phyloP scores from a whole-genome alignment of 495 filamentous ascomycete genomes.

The Aspergillus bridgeri region DNA sequence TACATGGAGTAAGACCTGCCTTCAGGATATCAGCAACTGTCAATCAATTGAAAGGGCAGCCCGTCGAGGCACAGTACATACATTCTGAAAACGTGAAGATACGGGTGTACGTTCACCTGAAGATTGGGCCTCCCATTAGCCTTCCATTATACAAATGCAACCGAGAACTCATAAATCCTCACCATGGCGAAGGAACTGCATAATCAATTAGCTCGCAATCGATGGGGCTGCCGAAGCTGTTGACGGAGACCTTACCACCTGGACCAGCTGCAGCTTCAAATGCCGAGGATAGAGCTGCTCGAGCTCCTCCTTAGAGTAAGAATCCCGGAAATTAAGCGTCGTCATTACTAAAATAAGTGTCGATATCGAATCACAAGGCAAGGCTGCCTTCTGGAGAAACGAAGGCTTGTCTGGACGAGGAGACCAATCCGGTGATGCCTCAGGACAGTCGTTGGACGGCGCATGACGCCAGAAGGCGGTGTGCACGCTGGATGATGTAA shows the following conservation, averaged over 20 bases:
- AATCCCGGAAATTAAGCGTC: slow-evolving; percentile 64
- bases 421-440: background rate
- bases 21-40: slow-evolving; percentile 28
- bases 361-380: background rate
- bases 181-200: slow-evolving; percentile 80
- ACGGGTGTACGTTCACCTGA: slow-evolving; percentile 81
- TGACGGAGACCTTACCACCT: slow-evolving; percentile 58
- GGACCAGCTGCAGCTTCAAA: slow-evolving; percentile 82
- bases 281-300: slow-evolving; percentile 71
- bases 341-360: slow-evolving; percentile 58
- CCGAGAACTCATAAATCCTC: slow-evolving; percentile 2
- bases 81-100: slow-evolving; percentile 80
- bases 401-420: background rate
- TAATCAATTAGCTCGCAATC: slow-evolving; percentile 1
- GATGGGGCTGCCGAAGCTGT: slow-evolving; percentile 1
- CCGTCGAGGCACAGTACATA: slow-evolving; percentile 38
- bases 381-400: background rate
- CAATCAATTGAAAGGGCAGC: slow-evolving; percentile 6
- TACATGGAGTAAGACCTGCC: slow-evolving; percentile 75
- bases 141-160: background rate
- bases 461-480: slow-evolving; percentile 21
- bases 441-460: background rate
- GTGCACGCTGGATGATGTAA: too few species aligned
- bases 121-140: slow-evolving; percentile 9
- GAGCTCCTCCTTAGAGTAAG: slow-evolving; percentile 82